Percentiles rank a stretch among this genome's conserved stretches.
These are phyloP conservation scores for Trichoderma koningii DNA, from an alignment of 2,329 filamentous ascomycete species.

Conservation along the genomic window DNA sequence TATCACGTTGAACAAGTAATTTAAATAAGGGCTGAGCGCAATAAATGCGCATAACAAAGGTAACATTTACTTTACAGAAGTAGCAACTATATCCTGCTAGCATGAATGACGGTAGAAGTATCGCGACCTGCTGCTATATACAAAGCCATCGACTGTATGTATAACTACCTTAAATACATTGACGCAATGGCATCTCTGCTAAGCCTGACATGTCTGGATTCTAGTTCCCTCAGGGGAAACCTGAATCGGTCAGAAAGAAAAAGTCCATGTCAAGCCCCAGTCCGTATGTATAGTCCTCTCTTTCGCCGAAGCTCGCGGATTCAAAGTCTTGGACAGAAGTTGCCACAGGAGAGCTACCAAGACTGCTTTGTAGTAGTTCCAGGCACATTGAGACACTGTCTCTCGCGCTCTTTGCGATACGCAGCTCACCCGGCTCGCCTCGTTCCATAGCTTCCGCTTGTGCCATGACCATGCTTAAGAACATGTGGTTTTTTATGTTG, in stretches of 20 bases:
- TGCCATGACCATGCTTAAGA: neutral
- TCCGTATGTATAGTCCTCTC: neutral
- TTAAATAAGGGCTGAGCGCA: neutral
- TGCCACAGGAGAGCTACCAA: neutral
- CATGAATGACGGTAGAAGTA: neutral
- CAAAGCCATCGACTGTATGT: neutral
- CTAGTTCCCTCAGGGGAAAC: neutral
- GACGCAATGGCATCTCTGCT: neutral
- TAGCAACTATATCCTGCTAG: neutral
- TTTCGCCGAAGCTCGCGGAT: neutral
- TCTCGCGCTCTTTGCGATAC: neutral
- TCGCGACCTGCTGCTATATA: neutral
- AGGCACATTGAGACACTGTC: neutral
- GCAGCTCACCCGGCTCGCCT: neutral
- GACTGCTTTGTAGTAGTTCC: neutral
- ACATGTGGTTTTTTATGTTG: neutral
- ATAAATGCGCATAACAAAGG: neutral
- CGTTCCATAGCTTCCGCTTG: neutral
- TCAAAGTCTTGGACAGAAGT: neutral
- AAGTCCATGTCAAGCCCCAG: constrained; percentile 1
- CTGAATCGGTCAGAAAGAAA: neutral
- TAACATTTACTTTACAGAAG: neutral
- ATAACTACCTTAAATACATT: neutral
- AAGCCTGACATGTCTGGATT: neutral
- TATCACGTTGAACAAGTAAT: neutral